Conservation (phyloP, 2,329 filamentous ascomycete genomes). For the Stemphylium lycopersici region DNA sequence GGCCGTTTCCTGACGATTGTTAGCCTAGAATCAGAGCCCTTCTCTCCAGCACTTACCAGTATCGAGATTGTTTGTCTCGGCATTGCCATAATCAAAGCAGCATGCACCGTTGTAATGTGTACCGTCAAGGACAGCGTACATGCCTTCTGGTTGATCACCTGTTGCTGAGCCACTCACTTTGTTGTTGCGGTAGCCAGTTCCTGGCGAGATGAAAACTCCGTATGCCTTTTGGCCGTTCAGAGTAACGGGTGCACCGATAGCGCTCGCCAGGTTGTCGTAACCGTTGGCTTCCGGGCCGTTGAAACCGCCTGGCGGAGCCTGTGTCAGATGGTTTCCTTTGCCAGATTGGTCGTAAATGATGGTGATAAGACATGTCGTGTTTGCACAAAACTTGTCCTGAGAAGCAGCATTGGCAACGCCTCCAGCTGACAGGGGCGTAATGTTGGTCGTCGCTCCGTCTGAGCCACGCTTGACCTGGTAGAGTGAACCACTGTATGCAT, state of each 20-base stretch:
- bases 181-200: conserved; percentile 69
- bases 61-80: conserved; percentile 48
- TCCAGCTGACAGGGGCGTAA: conserved; percentile 61
- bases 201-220: conserved; percentile 66
- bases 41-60: conserved; percentile 45
- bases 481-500: conserved; percentile 58
- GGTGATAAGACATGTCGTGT: conserved; percentile 67
- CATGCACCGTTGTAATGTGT: conserved; percentile 64
- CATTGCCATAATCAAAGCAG: conserved; percentile 57
- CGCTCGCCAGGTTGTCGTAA: conserved; percentile 65
- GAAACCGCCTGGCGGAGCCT: conserved; percentile 65
- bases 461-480: conserved; percentile 67
- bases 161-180: conserved; percentile 58
- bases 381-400: conserved; percentile 66
- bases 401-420: conserved; percentile 66
- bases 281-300: conserved; percentile 62
- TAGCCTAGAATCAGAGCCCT: fast-evolving
- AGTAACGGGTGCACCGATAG: conserved; percentile 66
- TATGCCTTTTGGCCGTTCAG: conserved; percentile 67
- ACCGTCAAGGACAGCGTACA: conserved; percentile 66
- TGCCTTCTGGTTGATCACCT: conserved; percentile 63
- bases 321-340: conserved; percentile 65
- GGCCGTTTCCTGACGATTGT: conserved; percentile 55
- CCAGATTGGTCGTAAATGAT: conserved; percentile 72
- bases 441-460: conserved; percentile 55